Conservation (phyloP, 1,139 yeast species). For the Hanseniaspora sp. region DNA sequence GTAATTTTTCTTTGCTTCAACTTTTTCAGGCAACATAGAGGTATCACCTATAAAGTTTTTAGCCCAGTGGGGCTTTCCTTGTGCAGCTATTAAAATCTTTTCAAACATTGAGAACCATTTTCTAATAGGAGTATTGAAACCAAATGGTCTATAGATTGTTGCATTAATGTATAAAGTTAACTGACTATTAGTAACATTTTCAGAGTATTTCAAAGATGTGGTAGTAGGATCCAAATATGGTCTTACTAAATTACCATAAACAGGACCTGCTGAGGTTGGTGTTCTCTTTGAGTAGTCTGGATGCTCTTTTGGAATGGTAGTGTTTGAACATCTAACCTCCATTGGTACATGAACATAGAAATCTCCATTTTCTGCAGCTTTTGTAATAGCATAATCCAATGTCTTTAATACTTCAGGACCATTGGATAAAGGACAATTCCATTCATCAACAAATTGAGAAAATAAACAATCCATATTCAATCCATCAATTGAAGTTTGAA, state of each 20-base stretch:
- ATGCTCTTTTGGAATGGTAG: conserved; percentile 42
- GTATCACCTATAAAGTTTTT: conserved; percentile 76
- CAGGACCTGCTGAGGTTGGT: conserved; percentile 54
- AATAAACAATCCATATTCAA: conserved; percentile 92
- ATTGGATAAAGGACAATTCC: conserved; percentile 78
- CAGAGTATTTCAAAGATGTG: conserved; percentile 39
- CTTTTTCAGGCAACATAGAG: conserved; percentile 29
- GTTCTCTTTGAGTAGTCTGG: conserved; percentile 33
- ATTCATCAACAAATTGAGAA: conserved; percentile 88
- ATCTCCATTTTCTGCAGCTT: conserved; percentile 49
- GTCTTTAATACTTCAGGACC: conserved; percentile 65
- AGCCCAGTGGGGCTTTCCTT: conserved; percentile 99
- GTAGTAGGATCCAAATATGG: conserved; percentile 81
- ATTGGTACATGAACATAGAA: conserved; percentile 90
- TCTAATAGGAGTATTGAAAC: conserved; percentile 58
- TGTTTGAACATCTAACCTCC: conserved; percentile 87
- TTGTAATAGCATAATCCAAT: conserved; percentile 48
- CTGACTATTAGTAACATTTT: conserved; percentile 59
- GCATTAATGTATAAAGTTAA: conserved; percentile 82
- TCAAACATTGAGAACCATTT: conserved; percentile 83
- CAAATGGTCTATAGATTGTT: conserved; percentile 90
- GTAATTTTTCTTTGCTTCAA: conserved; percentile 31
- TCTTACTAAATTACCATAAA: conserved; percentile 71
- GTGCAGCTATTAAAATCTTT: conserved; percentile 58
- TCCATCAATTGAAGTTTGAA: conserved; percentile 74